Evolutionary conservation across 495 filamentous ascomycete genomes (phyloP).

Genomic region (Podospora sp.): DNA sequence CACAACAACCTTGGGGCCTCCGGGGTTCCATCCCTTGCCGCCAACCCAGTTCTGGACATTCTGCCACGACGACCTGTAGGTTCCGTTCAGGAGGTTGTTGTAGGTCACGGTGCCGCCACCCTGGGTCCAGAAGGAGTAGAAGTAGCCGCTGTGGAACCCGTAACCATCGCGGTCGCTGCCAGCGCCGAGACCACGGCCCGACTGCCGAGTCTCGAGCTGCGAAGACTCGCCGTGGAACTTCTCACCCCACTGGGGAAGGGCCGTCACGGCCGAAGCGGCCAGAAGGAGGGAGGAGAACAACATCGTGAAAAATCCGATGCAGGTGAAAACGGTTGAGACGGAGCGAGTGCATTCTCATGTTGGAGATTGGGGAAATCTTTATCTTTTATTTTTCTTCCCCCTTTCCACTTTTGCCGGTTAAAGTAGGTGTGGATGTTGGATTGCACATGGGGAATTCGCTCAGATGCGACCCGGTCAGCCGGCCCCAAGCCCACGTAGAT

Average conservation of each 20-base stretch:
- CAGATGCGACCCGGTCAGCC: conserved; percentile 9
- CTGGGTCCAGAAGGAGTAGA: conserved; percentile 66
- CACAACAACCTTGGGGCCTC: conserved; percentile 51
- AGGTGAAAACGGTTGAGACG: neutral
- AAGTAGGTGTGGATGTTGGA: neutral
- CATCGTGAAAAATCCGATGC: conserved; percentile 6
- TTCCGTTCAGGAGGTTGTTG: conserved; percentile 54
- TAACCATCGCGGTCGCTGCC: conserved; percentile 12
- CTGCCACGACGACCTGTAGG: conserved; percentile 58
- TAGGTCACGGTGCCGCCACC: conserved; percentile 57
- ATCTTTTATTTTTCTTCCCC: conserved; percentile 11
- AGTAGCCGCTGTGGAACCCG: conserved; percentile 52
- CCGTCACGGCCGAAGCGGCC: neutral
- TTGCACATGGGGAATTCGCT: conserved; percentile 9
- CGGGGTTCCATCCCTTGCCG: conserved; percentile 66
- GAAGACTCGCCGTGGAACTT: conserved; percentile 5
- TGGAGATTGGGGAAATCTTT: conserved; percentile 2
- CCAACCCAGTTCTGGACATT: conserved; percentile 60
- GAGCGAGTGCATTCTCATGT: neutral
- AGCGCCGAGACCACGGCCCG: neutral
- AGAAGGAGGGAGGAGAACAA: conserved; percentile 4
- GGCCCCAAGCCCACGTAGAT: conserved; percentile 1
- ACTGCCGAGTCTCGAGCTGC: conserved; percentile 1
- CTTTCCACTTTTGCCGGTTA: conserved; percentile 6
- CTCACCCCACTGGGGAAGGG: conserved; percentile 5